phyloP scores from a whole-genome alignment of 345 rosid genomes.

The Salix exigua region DNA sequence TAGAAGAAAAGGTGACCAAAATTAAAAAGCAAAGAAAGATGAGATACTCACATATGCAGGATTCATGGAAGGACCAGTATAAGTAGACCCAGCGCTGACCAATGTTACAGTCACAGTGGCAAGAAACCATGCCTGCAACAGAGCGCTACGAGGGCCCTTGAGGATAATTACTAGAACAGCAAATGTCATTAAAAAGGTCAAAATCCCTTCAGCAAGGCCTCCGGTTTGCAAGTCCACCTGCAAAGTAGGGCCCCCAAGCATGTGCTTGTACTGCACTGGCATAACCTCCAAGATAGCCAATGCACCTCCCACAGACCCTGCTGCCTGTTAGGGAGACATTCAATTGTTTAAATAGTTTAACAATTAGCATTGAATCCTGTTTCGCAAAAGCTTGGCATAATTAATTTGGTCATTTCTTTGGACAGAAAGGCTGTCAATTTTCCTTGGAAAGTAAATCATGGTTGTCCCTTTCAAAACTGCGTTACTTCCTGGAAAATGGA shows the following conservation, averaged over 20 bases:
- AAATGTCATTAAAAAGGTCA: slow-evolving; percentile 74
- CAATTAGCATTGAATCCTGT: not conserved
- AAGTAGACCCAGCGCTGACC: slow-evolving; percentile 52
- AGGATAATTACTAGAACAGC: slow-evolving; percentile 62
- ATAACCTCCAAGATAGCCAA: slow-evolving; percentile 69
- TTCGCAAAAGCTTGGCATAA: not conserved
- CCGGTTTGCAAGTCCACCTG: slow-evolving; percentile 73
- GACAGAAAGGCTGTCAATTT: not conserved
- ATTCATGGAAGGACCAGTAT: slow-evolving; percentile 96
- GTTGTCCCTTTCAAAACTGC: not conserved
- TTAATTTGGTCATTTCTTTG: not conserved
- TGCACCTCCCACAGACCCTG: slow-evolving; percentile 93
- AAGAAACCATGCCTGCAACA: slow-evolving; percentile 59
- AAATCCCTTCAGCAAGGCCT: slow-evolving; percentile 81
- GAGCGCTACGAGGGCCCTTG: slow-evolving; percentile 57
- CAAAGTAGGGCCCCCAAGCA: slow-evolving; percentile 67
- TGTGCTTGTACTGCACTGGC: slow-evolving; percentile 62
- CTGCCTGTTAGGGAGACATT: slow-evolving; percentile 50
- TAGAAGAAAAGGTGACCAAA: not conserved
- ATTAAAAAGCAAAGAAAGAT: not conserved
- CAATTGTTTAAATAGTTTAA: not conserved
- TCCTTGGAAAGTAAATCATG: not conserved
- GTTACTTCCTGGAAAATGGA: not conserved
- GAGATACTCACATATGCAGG: slow-evolving; percentile 86
- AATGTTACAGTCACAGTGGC: slow-evolving; percentile 59